Evolutionary conservation across 257 asterid genomes (phyloP).

Genomic region (Agastache rugosa): DNA sequence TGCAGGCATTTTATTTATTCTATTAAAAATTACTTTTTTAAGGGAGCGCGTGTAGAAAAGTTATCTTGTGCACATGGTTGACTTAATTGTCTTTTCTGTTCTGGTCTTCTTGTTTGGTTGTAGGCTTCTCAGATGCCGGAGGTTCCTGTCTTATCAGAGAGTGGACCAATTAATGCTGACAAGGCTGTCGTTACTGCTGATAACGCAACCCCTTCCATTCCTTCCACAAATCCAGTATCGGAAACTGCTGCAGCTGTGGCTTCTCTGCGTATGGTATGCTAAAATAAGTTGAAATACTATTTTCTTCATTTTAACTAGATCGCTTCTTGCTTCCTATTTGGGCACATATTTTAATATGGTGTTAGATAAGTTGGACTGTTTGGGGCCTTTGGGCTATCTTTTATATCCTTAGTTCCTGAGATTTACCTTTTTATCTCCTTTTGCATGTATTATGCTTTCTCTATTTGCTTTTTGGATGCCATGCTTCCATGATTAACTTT

Average conservation of each 20-base stretch:
- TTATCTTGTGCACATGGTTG: not conserved
- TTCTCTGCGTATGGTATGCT: constrained; percentile 85
- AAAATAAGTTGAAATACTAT: constrained; percentile 26
- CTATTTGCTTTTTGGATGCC: constrained; percentile 2
- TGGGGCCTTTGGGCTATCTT: not conserved
- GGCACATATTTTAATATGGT: not conserved
- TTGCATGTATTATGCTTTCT: constrained; percentile 1
- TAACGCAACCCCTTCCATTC: constrained; percentile 55
- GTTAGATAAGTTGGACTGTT: not conserved
- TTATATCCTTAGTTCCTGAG: constrained; percentile 5
- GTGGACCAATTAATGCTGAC: constrained; percentile 56
- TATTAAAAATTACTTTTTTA: not conserved
- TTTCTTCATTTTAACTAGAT: constrained; percentile 12
- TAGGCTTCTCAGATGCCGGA: constrained; percentile 66
- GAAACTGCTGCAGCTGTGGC: constrained; percentile 82
- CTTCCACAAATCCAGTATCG: constrained; percentile 60
- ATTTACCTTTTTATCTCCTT: not conserved
- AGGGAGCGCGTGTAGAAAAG: not conserved
- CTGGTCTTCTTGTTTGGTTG: constrained; percentile 28
- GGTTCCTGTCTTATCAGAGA: constrained; percentile 56
- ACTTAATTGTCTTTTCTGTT: not conserved
- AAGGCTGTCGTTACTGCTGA: constrained; percentile 51
- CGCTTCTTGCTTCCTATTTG: constrained; percentile 5
- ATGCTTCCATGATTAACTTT: constrained; percentile 6
- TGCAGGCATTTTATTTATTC: constrained; percentile 12